Conservation (phyloP, 2,329 filamentous ascomycete genomes). For the Chrysosphaeria jannelii region DNA sequence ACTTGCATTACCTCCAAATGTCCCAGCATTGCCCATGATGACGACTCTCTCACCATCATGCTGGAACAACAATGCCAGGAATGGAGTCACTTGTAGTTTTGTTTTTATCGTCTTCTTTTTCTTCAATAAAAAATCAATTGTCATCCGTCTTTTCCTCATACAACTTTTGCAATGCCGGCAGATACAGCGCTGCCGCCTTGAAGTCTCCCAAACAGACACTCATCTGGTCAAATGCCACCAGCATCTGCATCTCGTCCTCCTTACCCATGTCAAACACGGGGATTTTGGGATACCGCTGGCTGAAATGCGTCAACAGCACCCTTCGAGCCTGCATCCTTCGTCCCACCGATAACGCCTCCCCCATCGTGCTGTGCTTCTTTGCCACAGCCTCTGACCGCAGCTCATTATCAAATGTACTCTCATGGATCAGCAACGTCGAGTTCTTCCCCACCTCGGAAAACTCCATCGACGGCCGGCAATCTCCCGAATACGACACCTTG, state of each 20-base stretch:
- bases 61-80: too few relatives aligned
- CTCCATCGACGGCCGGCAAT: slow-evolving; percentile 47
- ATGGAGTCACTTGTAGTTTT: background rate
- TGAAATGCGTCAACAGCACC: slow-evolving; percentile 79
- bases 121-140: too few relatives aligned
- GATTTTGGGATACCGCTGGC: slow-evolving; percentile 66
- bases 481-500: slow-evolving; percentile 77
- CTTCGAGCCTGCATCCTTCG: slow-evolving; percentile 49
- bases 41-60: too few relatives aligned
- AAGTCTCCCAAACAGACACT: slow-evolving; percentile 40
- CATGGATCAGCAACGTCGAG: slow-evolving; percentile 68
- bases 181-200: slow-evolving; percentile 18
- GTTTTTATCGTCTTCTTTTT: background rate
- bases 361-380: slow-evolving; percentile 76
- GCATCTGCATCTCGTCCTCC: slow-evolving; percentile 25
- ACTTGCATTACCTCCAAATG: too few relatives aligned
- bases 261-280: slow-evolving; percentile 13
- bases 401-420: slow-evolving; percentile 86
- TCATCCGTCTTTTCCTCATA: slow-evolving; percentile 4
- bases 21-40: too few relatives aligned
- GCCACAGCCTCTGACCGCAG: slow-evolving; percentile 44
- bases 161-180: slow-evolving; percentile 6
- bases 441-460: slow-evolving; percentile 44
- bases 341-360: slow-evolving; percentile 56
- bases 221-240: slow-evolving; percentile 60